Conservation (phyloP, 2,329 filamentous ascomycete species). For the Xylariaceae sp. region DNA sequence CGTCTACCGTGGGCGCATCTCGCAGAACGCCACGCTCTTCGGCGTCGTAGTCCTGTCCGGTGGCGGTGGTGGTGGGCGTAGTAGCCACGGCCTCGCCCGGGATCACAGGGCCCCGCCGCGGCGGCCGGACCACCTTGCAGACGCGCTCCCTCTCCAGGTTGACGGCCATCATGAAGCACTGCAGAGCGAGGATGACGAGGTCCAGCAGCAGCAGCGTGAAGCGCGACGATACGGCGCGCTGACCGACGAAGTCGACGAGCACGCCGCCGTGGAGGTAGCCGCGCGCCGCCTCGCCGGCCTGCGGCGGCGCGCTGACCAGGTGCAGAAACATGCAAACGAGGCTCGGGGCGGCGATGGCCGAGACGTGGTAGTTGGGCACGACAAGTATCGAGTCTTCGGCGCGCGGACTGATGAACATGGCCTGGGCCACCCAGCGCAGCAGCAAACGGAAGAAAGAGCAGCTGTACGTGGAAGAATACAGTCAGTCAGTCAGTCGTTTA, state of each 20-base stretch:
- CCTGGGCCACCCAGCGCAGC: constrained; percentile 51
- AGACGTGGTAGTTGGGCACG: constrained; percentile 50
- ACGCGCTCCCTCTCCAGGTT: constrained; percentile 53
- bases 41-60: constrained; percentile 44
- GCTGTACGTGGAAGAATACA: constrained; percentile 38
- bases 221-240: constrained; percentile 52
- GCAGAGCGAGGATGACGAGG: constrained; percentile 45
- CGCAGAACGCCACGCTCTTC: constrained; percentile 47
- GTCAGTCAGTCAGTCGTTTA: too few relatives aligned
- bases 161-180: constrained; percentile 58
- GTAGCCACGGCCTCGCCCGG: constrained; percentile 19
- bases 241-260: constrained; percentile 61
- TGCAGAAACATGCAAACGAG: constrained; percentile 54
- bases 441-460: constrained; percentile 58
- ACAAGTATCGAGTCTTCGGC: constrained; percentile 47
- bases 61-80: constrained; percentile 8
- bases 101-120: constrained; percentile 9
- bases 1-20: constrained; percentile 29
- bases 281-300: constrained; percentile 51
- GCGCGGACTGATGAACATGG: constrained; percentile 58
- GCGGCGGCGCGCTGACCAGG: constrained; percentile 44
- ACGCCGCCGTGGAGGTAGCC: constrained; percentile 62
- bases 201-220: constrained; percentile 50
- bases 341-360: constrained; percentile 52
- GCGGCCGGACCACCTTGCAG: constrained; percentile 37